phyloP scores from a whole-genome alignment of 306 rosid species.

The Macrotyloma uniflorum region DNA sequence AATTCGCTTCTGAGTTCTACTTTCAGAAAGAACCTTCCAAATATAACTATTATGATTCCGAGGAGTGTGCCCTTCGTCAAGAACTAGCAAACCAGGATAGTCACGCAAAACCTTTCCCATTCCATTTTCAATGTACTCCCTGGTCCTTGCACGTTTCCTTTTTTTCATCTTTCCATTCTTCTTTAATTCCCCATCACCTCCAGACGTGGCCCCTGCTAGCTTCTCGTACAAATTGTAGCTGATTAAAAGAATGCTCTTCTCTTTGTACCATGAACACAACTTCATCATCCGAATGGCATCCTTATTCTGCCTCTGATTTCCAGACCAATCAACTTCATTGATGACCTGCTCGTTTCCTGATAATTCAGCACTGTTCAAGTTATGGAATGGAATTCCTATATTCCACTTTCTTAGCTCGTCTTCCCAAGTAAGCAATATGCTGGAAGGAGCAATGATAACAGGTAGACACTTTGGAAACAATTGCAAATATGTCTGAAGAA shows the following conservation, averaged over 20 bases:
- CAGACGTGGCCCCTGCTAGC: conserved; percentile 24
- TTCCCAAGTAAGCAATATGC: conserved; percentile 47
- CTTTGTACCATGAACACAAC: conserved; percentile 41
- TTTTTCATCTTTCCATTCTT: background rate
- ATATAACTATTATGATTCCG: conserved; percentile 35
- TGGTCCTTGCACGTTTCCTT: background rate
- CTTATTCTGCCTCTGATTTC: background rate
- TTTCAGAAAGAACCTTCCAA: conserved; percentile 38
- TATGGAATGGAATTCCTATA: conserved; percentile 42
- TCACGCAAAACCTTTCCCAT: conserved; percentile 40
- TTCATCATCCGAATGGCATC: conserved; percentile 29
- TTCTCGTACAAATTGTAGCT: conserved; percentile 43
- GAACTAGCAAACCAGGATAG: conserved; percentile 44
- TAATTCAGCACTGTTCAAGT: conserved; percentile 36
- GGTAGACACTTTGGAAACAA: conserved; percentile 42
- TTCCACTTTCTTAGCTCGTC: conserved; percentile 50
- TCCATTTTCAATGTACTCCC: background rate
- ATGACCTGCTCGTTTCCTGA: conserved; percentile 34
- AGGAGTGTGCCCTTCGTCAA: conserved; percentile 55
- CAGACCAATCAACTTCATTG: background rate
- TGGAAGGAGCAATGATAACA: conserved; percentile 47
- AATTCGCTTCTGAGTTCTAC: conserved; percentile 33
- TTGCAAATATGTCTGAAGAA: conserved; percentile 43
- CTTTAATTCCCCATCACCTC: background rate
- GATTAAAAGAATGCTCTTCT: conserved; percentile 43